Percentiles rank a stretch among this genome's conserved stretches.
Evolutionary conservation across 1,284 basidiomycete species (phyloP).

Genomic region (Farysia itapuensis): DNA sequence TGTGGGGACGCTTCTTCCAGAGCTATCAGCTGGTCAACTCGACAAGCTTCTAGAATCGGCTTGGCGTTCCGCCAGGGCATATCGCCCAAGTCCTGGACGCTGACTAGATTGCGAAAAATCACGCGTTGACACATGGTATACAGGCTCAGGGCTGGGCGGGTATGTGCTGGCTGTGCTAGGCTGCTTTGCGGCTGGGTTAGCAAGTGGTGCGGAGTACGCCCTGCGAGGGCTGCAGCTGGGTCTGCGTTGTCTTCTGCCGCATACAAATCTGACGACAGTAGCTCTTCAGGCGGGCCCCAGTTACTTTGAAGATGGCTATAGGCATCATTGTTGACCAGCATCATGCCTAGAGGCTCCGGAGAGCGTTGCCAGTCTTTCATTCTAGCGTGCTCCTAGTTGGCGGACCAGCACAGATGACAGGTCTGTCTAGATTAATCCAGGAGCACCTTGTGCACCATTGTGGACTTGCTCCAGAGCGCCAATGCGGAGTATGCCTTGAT

Average conservation of each 20-base stretch:
- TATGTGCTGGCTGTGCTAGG: background rate
- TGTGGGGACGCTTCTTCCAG: constrained; percentile 51
- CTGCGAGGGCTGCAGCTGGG: constrained; percentile 14
- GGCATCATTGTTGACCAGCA: constrained; percentile 21
- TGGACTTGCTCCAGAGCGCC: no score
- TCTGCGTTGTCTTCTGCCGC: constrained; percentile 7
- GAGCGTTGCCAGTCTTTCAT: constrained; percentile 51
- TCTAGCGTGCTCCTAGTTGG: constrained; percentile 1
- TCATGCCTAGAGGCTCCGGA: constrained; percentile 45
- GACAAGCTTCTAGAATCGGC: constrained; percentile 48
- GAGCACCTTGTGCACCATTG: no score
- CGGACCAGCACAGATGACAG: no score
- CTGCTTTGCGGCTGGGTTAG: no score
- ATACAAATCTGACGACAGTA: background rate
- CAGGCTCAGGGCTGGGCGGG: constrained; percentile 1
- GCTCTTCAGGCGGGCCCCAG: constrained; percentile 35
- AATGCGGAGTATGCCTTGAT: no score
- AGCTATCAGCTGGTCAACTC: constrained; percentile 45
- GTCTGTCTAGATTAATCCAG: no score
- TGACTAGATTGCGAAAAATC: constrained; percentile 41
- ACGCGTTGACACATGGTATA: constrained; percentile 39
- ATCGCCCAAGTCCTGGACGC: constrained; percentile 51
- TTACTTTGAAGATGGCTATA: constrained; percentile 8
- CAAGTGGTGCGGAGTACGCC: background rate
- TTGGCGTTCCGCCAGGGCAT: constrained; percentile 49